A percentile compares a stretch with the other conserved stretches of the same genome.
Conservation (phyloP, 768 basidiomycete genomes). For the Macrolepiota dolichaula region DNA sequence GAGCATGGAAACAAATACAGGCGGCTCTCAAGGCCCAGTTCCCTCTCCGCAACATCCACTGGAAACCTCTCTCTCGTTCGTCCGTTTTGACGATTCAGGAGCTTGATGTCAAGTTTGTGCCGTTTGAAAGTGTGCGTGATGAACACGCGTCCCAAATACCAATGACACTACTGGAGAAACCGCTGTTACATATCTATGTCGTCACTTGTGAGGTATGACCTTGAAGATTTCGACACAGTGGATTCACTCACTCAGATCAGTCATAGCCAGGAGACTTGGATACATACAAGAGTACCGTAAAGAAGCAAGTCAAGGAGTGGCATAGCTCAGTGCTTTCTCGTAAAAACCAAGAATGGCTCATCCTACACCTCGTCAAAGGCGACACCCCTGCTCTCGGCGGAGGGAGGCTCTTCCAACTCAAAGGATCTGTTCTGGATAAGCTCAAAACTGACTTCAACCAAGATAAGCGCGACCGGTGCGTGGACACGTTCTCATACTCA, state of each 20-base stretch:
- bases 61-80: slow-evolving; percentile 75
- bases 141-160: slow-evolving; percentile 76
- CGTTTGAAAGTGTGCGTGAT: slow-evolving; percentile 65
- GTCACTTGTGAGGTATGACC: slow-evolving; percentile 77
- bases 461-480: slow-evolving; percentile 82
- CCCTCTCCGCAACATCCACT: slow-evolving; percentile 88
- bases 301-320: slow-evolving; percentile 94
- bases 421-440: slow-evolving; percentile 83
- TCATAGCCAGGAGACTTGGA: slow-evolving; percentile 62
- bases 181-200: slow-evolving; percentile 83
- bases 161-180: slow-evolving; percentile 77
- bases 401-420: slow-evolving; percentile 79
- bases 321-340: slow-evolving; percentile 57
- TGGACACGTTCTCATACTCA: background rate
- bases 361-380: slow-evolving; percentile 73
- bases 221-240: slow-evolving; percentile 1
- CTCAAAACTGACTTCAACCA: slow-evolving; percentile 89
- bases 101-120: slow-evolving; percentile 71
- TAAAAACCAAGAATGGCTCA: slow-evolving; percentile 92
- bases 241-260: slow-evolving; percentile 11
- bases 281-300: slow-evolving; percentile 70
- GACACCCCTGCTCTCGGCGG: slow-evolving; percentile 56
- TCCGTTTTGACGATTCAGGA: slow-evolving; percentile 86
- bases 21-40: slow-evolving; percentile 64
- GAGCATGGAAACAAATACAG: slow-evolving; percentile 70